Conservation (phyloP, 495 filamentous ascomycete species). For the Talaromyces stipitatus region DNA sequence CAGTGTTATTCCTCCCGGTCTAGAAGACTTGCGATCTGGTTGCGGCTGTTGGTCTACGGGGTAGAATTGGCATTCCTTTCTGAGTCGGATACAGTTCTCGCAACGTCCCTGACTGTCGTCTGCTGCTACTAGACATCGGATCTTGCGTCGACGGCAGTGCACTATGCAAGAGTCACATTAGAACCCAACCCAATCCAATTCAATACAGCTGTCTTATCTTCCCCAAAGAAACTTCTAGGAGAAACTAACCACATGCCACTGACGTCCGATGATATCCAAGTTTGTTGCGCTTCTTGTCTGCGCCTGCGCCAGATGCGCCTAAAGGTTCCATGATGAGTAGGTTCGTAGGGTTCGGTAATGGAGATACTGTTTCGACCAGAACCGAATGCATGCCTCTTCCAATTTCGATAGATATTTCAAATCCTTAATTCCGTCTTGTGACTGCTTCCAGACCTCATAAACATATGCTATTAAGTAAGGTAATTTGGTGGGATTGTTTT, state of each 20-base stretch:
- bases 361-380: slow-evolving; percentile 53
- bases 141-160: slow-evolving; percentile 92
- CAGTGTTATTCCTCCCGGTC: slow-evolving; percentile 16
- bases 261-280: slow-evolving; percentile 95
- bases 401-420: slow-evolving; percentile 4
- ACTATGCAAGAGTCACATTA: slow-evolving; percentile 39
- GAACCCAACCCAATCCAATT: too few relatives aligned
- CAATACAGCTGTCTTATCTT: too few relatives aligned
- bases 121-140: slow-evolving; percentile 75
- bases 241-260: slow-evolving; percentile 87
- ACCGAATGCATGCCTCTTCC: slow-evolving; percentile 17
- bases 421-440: neutral
- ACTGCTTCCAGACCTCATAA: neutral
- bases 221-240: slow-evolving; percentile 11
- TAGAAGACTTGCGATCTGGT: slow-evolving; percentile 36
- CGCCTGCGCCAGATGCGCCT: slow-evolving; percentile 43
- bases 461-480: neutral
- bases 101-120: slow-evolving; percentile 80
- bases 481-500: too few relatives aligned
- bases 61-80: slow-evolving; percentile 93
- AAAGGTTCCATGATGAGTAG: slow-evolving; percentile 34
- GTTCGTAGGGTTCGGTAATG: slow-evolving; percentile 59
- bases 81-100: slow-evolving; percentile 90
- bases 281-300: slow-evolving; percentile 91
- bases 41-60: slow-evolving; percentile 82